These are phyloP conservation scores for Narthecium ossifragum DNA, from an alignment of 106 monocot genomes.

Conservation along the genomic window DNA sequence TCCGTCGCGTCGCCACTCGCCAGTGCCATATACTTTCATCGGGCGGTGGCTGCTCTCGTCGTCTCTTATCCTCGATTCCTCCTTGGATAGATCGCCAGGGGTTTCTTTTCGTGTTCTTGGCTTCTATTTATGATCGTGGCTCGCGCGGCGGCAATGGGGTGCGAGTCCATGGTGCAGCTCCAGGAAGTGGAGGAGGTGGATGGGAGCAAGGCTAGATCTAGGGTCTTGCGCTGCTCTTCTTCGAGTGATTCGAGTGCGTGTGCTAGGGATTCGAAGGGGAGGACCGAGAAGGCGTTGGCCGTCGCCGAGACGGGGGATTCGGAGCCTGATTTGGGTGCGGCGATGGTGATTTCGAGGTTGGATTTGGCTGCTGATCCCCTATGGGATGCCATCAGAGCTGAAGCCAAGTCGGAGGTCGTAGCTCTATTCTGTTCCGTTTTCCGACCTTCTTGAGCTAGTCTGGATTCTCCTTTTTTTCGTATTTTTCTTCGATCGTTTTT, in stretches of 20 bases:
- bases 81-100: too few relatives aligned
- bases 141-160: slow-evolving; percentile 2
- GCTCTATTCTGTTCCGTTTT: background rate
- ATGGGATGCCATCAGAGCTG: slow-evolving; percentile 16
- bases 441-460: background rate
- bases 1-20: too few relatives aligned
- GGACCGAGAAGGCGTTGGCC: slow-evolving; percentile 2
- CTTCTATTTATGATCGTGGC: too few relatives aligned
- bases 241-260: background rate
- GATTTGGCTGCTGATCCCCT: slow-evolving; percentile 10
- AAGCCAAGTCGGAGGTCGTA: slow-evolving; percentile 16
- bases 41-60: too few relatives aligned
- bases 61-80: too few relatives aligned
- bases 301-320: background rate
- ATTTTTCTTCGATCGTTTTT: background rate
- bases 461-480: background rate
- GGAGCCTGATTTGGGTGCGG: background rate
- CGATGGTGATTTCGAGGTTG: background rate
- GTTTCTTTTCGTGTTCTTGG: too few relatives aligned
- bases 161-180: slow-evolving; percentile 2
- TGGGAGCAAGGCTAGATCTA: background rate
- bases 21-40: too few relatives aligned
- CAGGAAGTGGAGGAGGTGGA: slow-evolving; percentile 5
- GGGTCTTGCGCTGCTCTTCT: background rate
- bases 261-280: background rate